Conservation (phyloP, 108 stramenopile species). For the Cyclotella atomus region DNA sequence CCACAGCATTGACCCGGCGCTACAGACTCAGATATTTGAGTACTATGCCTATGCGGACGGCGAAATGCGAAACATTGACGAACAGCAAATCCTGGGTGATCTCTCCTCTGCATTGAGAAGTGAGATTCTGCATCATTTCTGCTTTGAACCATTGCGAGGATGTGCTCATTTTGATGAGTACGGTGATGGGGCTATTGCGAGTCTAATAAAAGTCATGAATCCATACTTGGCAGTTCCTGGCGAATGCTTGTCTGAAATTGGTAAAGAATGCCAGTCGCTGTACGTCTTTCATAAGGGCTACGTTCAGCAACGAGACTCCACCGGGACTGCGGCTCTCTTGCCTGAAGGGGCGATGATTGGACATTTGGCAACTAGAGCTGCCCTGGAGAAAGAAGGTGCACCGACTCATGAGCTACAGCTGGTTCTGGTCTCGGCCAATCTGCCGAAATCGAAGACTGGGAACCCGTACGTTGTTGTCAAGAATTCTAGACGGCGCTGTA, state of each 20-base stretch:
- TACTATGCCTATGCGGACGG: conserved; percentile 51
- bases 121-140: conserved; percentile 48
- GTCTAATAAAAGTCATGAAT: conserved; percentile 35
- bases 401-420: conserved; percentile 39
- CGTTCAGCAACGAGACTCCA: conserved; percentile 17
- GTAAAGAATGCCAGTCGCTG: conserved; percentile 35
- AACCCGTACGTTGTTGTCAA: conserved; percentile 45
- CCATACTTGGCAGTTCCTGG: conserved; percentile 53
- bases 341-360: conserved; percentile 51
- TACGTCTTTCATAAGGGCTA: conserved; percentile 53
- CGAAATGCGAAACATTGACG: conserved; percentile 56
- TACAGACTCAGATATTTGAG: conserved; percentile 33
- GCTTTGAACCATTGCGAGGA: conserved; percentile 40
- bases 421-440: conserved; percentile 27
- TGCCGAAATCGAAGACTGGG: conserved; percentile 27
- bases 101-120: conserved; percentile 34
- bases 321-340: conserved; percentile 7
- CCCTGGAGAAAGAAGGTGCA: conserved; percentile 24
- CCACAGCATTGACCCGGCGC: conserved; percentile 14
- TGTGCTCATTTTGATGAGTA: conserved; percentile 39
- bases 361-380: conserved; percentile 35
- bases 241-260: conserved; percentile 47
- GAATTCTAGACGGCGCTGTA: conserved; percentile 20
- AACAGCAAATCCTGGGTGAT: conserved; percentile 33
- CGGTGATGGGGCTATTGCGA: conserved; percentile 45